Evolutionary conservation across 2,329 filamentous ascomycete genomes (phyloP), one percentile per base, ranked within the genome.

Genomic region (Raffaelea ambrosiae): DNA sequence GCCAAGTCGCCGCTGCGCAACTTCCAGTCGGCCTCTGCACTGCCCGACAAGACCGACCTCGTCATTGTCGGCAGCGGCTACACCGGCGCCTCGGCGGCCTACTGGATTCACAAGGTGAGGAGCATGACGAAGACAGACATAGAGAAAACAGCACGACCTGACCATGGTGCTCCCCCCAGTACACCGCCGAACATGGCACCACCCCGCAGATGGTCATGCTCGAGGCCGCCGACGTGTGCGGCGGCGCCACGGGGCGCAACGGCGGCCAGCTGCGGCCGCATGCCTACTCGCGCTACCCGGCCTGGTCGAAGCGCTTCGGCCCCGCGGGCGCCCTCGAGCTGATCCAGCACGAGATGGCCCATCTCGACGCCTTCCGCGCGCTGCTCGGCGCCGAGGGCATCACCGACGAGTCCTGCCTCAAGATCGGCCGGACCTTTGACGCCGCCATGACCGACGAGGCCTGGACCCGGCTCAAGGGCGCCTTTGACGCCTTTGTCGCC

Each of bases 11-110:
- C 35, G 70, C 74, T 57, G 57, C 74, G 55, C 66, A 74, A 61
- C 65, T 75, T 50, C 59, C 75, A 45, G 68, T 73, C 51, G 50
- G 72, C 76, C 7, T 55, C 64, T 5, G 61, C 70, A 5, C 62
- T 84, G 7, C 80, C 81, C 1, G 52, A 60, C 2, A 61, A 65
- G 43, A 76, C 74, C 3, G 79, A 82, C 58, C 68, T 81, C 1
- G 71, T 83, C 14, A 74, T 85, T 40, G 69, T 84, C 22, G 81
- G 81, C 22, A 80, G 73, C 58, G 81, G 81, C 18, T 81, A 84
- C 52, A 79, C 77, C 3, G 80, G 81, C 19, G 69, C 75, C 8
- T 74, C 72, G 42, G 70, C 73, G 5, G 79, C 78, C 16, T 81
- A 55, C 68, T 66, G 14, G 46, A 18, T 43, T 3, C 39, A 42